phyloP scores from a whole-genome alignment of 1,284 basidiomycete species.

The Ceratobasidium sp. region DNA sequence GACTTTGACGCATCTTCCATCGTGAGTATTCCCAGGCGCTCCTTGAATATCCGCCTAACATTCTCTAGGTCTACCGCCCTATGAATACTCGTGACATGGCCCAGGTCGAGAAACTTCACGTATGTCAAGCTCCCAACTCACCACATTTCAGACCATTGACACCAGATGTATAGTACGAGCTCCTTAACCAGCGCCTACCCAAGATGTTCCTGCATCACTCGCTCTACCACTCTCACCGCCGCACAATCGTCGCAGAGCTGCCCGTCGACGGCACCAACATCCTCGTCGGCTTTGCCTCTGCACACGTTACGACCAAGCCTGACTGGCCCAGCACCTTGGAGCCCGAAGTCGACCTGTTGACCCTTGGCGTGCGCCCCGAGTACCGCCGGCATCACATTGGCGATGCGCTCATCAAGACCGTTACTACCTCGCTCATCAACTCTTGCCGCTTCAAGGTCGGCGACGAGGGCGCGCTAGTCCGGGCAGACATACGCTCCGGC shows the following conservation, averaged over 20 bases:
- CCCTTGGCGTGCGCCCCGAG: conserved; percentile 24
- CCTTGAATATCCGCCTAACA: no score
- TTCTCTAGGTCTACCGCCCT: conserved; percentile 17
- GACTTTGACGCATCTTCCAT: conserved; percentile 31
- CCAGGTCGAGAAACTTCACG: conserved; percentile 19
- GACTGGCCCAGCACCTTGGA: conserved; percentile 22
- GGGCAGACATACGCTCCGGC: conserved; percentile 20
- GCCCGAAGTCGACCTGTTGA: conserved; percentile 28
- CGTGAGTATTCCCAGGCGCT: no score
- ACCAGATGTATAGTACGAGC: conserved; percentile 10
- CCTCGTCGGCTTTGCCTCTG: conserved; percentile 14
- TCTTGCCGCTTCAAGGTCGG: conserved; percentile 22
- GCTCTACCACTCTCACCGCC: conserved; percentile 29
- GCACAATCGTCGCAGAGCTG: conserved; percentile 18
- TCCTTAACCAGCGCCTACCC: conserved; percentile 15
- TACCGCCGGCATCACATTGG: conserved; percentile 24
- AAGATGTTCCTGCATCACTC: conserved; percentile 29
- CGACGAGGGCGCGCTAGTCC: conserved; percentile 19
- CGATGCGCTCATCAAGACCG: conserved; percentile 19
- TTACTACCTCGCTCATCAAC: conserved; percentile 16
- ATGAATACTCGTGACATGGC: conserved; percentile 30
- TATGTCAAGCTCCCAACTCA: conserved; percentile 15
- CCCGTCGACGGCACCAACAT: background rate
- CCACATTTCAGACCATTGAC: background rate
- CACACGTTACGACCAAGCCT: conserved; percentile 23